Conservation (phyloP, 768 basidiomycete genomes). For the Calocybe indica region DNA sequence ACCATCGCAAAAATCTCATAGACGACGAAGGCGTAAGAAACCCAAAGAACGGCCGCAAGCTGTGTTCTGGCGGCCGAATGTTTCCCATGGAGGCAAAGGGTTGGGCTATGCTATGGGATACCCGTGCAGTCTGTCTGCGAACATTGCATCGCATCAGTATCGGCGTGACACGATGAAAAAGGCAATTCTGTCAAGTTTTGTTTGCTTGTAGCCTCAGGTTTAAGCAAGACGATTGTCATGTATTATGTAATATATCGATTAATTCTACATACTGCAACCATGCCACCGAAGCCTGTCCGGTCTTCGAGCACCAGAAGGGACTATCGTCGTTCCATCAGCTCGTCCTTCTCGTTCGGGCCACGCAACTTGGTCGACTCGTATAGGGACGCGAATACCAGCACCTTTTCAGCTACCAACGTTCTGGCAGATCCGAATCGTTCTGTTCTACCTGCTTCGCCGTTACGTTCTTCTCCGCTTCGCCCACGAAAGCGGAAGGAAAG, state of each 20-base stretch:
- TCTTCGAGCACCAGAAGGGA: no score
- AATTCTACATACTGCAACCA: background rate
- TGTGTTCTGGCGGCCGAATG: slow-evolving; percentile 36
- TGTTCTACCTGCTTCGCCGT: slow-evolving; percentile 66
- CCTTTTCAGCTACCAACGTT: slow-evolving; percentile 47
- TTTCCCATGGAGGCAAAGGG: slow-evolving; percentile 29
- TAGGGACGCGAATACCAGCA: slow-evolving; percentile 57
- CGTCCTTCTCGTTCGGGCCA: slow-evolving; percentile 81
- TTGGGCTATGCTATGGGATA: slow-evolving; percentile 39
- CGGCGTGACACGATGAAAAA: slow-evolving; percentile 14
- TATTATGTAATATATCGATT: background rate
- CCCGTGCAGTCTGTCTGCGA: slow-evolving; percentile 20
- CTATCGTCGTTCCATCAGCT: slow-evolving; percentile 47
- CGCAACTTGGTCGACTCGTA: slow-evolving; percentile 71
- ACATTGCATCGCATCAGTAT: slow-evolving; percentile 6
- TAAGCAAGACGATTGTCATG: background rate
- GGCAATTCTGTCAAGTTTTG: slow-evolving; percentile 1
- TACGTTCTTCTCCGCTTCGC: slow-evolving; percentile 59
- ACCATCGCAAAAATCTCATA: background rate
- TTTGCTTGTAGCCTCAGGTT: background rate
- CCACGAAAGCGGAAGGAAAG: slow-evolving; percentile 51
- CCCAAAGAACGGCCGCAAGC: slow-evolving; percentile 23
- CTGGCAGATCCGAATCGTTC: slow-evolving; percentile 76
- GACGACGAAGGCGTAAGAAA: slow-evolving; percentile 12
- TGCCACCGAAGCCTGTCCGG: no score